Percentiles rank a stretch among this genome's conserved stretches.
Conservation (phyloP, 371 early-diverging fungal species). For the Gilbertella persicaria region DNA sequence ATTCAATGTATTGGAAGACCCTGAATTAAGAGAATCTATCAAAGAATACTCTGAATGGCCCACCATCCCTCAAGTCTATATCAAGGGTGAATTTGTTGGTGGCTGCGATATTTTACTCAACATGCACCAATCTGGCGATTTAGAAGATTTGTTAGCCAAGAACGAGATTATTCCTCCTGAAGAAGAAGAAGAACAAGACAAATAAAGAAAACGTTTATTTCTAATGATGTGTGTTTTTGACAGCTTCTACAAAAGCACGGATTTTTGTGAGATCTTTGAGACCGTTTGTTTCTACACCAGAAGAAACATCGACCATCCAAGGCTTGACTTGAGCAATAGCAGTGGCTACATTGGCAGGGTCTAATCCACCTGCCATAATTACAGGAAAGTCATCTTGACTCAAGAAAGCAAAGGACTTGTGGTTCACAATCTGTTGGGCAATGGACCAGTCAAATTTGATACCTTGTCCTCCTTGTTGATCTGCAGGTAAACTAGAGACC, state of each 20-base stretch:
- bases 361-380: conserved; percentile 91
- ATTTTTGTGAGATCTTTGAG: conserved; percentile 72
- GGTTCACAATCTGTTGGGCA: conserved; percentile 59
- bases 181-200: conserved; percentile 21
- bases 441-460: conserved; percentile 80
- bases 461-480: conserved; percentile 74
- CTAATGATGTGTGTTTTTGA: conserved; percentile 34
- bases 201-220: conserved; percentile 1
- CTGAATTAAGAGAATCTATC: conserved; percentile 87
- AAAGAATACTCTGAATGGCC: conserved; percentile 98
- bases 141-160: conserved; percentile 82
- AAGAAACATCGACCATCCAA: conserved; percentile 92
- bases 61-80: conserved; percentile 97
- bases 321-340: conserved; percentile 74
- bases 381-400: conserved; percentile 60
- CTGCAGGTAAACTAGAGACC: conserved; percentile 44
- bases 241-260: conserved; percentile 61
- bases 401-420: conserved; percentile 26
- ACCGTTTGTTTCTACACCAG: conserved; percentile 85
- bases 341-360: conserved; percentile 75
- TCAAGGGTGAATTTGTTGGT: conserved; percentile 96
- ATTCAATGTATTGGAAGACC: conserved; percentile 89
- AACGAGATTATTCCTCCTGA: conserved; percentile 68
- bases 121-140: conserved; percentile 92
- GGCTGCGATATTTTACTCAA: conserved; percentile 94